These are phyloP conservation scores for Colletotrichum lentis DNA, from an alignment of 2,329 filamentous ascomycete species.

Conservation along the genomic window DNA sequence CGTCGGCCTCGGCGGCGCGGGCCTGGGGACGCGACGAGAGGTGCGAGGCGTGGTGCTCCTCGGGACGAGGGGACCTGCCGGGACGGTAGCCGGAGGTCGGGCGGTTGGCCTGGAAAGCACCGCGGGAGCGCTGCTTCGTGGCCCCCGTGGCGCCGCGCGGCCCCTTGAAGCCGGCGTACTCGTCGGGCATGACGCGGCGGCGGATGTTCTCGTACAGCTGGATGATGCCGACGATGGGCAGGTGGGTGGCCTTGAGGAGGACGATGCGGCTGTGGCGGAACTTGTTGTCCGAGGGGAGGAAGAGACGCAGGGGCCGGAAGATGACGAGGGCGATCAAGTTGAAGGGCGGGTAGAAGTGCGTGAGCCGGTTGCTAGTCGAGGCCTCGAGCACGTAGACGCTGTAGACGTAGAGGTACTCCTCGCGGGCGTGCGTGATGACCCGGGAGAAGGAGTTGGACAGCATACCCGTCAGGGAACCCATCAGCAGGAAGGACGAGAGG, in stretches of 20 bases:
- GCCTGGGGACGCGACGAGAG: conserved; percentile 34
- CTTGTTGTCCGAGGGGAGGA: conserved; percentile 68
- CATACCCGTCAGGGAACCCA: conserved; percentile 80
- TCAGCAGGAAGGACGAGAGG: conserved; percentile 79
- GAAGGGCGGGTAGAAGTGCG: conserved; percentile 74
- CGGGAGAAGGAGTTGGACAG: conserved; percentile 77
- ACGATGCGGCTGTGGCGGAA: conserved; percentile 70
- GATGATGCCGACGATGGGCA: conserved; percentile 75
- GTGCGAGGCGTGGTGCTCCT: conserved; percentile 12
- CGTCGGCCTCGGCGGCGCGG: conserved; percentile 45
- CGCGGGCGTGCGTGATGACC: conserved; percentile 69
- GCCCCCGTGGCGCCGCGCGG: conserved; percentile 46
- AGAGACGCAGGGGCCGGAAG: conserved; percentile 75
- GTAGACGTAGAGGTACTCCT: conserved; percentile 83
- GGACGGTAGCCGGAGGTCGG: conserved; percentile 42
- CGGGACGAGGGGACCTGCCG: conserved; percentile 38
- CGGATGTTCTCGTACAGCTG: conserved; percentile 69
- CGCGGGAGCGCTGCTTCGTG: conserved; percentile 39
- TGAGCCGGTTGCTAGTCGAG: conserved; percentile 73
- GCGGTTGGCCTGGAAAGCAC: conserved; percentile 39
- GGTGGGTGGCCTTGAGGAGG: conserved; percentile 69
- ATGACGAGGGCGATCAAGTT: conserved; percentile 78
- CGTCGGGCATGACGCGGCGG: conserved; percentile 51
- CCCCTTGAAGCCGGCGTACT: conserved; percentile 60
- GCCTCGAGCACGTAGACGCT: conserved; percentile 71